Percentiles rank a stretch among this genome's conserved stretches.
Evolutionary conservation across 2,329 filamentous ascomycete species (phyloP).

Genomic region (Trichoderma cornu-damae): DNA sequence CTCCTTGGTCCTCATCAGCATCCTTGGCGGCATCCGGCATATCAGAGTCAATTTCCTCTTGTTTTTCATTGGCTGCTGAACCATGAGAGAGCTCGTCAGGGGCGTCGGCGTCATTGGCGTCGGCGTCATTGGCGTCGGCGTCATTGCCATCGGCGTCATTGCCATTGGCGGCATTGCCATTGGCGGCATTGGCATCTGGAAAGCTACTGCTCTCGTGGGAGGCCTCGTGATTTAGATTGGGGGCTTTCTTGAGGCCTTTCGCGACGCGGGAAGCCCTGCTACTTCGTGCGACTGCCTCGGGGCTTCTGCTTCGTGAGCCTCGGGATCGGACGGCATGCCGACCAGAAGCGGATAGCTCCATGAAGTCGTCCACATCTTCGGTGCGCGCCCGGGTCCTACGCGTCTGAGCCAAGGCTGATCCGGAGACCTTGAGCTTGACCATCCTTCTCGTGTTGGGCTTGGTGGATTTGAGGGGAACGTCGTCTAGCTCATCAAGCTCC

Average conservation of each 20-base stretch:
- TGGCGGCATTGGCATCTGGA: too few relatives aligned
- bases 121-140: slow-evolving; percentile 32
- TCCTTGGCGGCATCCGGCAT: slow-evolving; percentile 25
- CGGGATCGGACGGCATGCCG: slow-evolving; percentile 47
- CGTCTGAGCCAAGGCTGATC: slow-evolving; percentile 27
- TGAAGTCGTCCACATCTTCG: slow-evolving; percentile 50
- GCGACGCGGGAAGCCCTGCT: slow-evolving; percentile 44
- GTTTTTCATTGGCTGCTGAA: slow-evolving; percentile 23
- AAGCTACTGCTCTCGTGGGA: slow-evolving; percentile 48
- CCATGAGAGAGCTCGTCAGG: slow-evolving; percentile 37
- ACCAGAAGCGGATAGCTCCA: slow-evolving; percentile 58
- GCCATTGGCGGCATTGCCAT: too few relatives aligned
- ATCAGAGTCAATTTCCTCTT: slow-evolving; percentile 28
- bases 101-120: slow-evolving; percentile 34
- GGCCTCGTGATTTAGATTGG: slow-evolving; percentile 48
- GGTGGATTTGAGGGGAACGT: slow-evolving; percentile 26
- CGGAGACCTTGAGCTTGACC: slow-evolving; percentile 43
- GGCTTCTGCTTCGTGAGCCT: slow-evolving; percentile 52
- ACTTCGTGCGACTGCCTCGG: slow-evolving; percentile 43
- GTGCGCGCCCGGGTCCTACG: slow-evolving; percentile 52
- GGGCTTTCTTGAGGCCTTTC: slow-evolving; percentile 47
- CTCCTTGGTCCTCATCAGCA: background rate
- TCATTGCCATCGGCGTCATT: slow-evolving; percentile 34
- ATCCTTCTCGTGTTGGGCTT: slow-evolving; percentile 34
- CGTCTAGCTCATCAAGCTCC: slow-evolving; percentile 22